Conservation (phyloP, 1,139 yeast species). For the Geotrichum restrictum region DNA sequence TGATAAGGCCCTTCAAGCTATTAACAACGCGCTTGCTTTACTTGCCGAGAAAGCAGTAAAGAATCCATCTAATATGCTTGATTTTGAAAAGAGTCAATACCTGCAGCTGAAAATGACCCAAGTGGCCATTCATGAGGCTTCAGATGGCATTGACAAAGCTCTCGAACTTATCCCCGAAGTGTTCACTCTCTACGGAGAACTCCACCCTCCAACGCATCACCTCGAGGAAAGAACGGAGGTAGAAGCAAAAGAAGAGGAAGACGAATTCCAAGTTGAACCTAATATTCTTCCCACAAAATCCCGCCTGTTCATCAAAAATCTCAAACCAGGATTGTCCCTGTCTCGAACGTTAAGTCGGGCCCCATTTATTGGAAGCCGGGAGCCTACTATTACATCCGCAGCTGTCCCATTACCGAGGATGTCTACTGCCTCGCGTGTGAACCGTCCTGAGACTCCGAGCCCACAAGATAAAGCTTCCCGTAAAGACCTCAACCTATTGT, state of each 20-base stretch:
- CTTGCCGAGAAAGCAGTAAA: constrained; percentile 25
- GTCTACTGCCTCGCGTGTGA: constrained; percentile 9
- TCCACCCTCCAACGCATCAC: constrained; percentile 41
- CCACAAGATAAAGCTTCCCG: constrained; percentile 2
- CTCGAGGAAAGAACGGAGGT: not conserved
- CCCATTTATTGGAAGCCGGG: constrained; percentile 1
- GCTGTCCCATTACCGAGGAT: constrained; percentile 9
- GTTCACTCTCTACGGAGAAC: constrained; percentile 54
- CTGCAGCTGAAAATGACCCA: constrained; percentile 74
- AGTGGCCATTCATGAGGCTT: constrained; percentile 62
- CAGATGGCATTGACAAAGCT: constrained; percentile 58
- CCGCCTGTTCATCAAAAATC: constrained; percentile 5
- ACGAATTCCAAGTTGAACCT: too few species aligned
- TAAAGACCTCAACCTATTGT: constrained; percentile 51
- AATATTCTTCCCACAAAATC: constrained; percentile 5
- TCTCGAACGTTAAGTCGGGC: constrained; percentile 10
- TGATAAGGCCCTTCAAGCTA: constrained; percentile 45
- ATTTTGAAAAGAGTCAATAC: constrained; percentile 43
- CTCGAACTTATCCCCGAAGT: constrained; percentile 64
- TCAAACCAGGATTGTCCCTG: constrained; percentile 6
- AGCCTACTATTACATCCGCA: not conserved
- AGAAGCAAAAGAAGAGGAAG: not conserved
- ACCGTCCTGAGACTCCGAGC: constrained; percentile 4
- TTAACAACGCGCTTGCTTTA: constrained; percentile 41
- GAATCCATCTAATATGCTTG: constrained; percentile 29